Conservation (phyloP, 331 rosid species). For the Phaseolus coccineus region DNA sequence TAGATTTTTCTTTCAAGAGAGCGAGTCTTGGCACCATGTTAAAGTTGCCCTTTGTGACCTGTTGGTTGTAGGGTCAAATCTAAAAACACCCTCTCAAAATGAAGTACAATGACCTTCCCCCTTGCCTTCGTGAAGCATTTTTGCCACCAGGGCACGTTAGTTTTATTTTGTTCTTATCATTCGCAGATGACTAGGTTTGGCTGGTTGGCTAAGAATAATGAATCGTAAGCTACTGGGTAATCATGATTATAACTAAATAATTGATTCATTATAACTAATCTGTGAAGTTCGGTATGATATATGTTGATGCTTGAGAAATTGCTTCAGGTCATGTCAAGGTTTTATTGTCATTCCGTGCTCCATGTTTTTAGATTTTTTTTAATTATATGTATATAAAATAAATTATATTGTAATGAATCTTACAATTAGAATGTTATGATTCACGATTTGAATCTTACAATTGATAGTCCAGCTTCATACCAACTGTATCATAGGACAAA, state of each 20-base stretch:
- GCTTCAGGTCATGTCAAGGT: background rate
- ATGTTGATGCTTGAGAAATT: constrained; percentile 4
- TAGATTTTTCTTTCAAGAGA: constrained; percentile 14
- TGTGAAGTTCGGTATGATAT: background rate
- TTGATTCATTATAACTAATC: background rate
- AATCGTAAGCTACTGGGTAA: background rate
- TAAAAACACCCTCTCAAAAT: background rate
- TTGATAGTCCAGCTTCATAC: too few relatives aligned
- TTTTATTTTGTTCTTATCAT: constrained; percentile 3
- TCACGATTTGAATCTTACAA: too few relatives aligned
- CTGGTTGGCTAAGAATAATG: background rate
- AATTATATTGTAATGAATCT: background rate
- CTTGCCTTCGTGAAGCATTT: background rate
- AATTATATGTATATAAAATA: background rate
- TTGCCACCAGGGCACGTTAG: background rate
- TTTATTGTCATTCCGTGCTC: background rate
- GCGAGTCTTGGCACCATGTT: background rate
- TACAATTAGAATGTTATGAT: too few relatives aligned
- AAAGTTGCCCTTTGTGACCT: background rate
- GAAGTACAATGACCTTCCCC: background rate
- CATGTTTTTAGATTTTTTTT: background rate
- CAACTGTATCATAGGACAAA: background rate
- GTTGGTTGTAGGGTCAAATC: background rate
- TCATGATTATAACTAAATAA: background rate
- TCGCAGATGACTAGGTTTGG: background rate